phyloP scores from a whole-genome alignment of 257 asterid species.

The Rhazya stricta region DNA sequence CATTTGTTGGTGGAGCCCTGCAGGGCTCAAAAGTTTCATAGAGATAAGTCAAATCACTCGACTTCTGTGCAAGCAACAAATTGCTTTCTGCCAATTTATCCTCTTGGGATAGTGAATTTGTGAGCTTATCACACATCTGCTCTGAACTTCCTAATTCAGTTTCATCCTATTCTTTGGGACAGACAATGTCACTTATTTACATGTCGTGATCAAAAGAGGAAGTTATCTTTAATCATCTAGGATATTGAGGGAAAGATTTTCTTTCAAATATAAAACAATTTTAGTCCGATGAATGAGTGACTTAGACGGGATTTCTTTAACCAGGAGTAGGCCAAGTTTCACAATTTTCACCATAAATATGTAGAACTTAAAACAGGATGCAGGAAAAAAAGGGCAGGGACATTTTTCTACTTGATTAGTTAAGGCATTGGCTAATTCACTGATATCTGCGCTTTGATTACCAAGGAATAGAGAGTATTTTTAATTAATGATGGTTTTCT shows the following conservation, averaged over 20 bases:
- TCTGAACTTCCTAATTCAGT: background rate
- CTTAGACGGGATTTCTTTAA: background rate
- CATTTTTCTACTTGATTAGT: background rate
- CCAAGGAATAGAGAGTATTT: background rate
- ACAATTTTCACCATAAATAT: background rate
- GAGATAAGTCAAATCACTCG: background rate
- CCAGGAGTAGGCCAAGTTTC: background rate
- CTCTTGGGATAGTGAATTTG: background rate
- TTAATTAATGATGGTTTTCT: no score
- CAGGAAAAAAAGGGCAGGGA: background rate
- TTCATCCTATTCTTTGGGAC: no score
- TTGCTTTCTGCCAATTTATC: background rate
- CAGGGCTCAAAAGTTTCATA: background rate
- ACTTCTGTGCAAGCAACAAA: background rate
- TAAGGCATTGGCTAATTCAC: background rate
- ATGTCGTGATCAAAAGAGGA: background rate
- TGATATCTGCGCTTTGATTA: background rate
- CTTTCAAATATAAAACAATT: background rate
- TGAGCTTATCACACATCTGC: background rate
- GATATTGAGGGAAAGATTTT: background rate
- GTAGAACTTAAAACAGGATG: background rate
- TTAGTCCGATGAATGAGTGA: background rate
- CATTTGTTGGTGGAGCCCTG: background rate
- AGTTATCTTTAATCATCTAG: background rate
- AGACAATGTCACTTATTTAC: no score